Evolutionary conservation across 257 asterid genomes (phyloP).

Genomic region (Fraxinus americana): DNA sequence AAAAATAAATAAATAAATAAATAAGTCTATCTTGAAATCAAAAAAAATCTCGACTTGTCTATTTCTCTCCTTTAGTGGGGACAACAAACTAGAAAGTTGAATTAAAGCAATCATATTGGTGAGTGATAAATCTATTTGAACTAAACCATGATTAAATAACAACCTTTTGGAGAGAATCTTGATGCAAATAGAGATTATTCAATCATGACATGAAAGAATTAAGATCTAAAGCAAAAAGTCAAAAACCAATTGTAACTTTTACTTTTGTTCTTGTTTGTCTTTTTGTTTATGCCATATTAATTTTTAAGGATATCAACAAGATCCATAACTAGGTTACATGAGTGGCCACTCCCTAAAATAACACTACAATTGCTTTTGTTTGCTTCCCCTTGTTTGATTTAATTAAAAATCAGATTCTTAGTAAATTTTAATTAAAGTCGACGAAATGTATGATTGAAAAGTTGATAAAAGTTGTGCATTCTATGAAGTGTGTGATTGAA

Average conservation of each 20-base stretch:
- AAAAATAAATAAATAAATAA: background rate
- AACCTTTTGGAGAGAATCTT: constrained; percentile 33
- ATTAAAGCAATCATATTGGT: background rate
- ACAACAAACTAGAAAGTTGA: background rate
- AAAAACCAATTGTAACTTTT: constrained; percentile 22
- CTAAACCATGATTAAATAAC: constrained; percentile 27
- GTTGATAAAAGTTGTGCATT: too few species aligned
- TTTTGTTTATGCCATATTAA: background rate
- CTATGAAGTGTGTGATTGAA: too few species aligned
- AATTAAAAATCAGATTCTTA: too few species aligned
- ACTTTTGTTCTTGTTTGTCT: constrained; percentile 30
- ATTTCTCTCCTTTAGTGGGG: background rate
- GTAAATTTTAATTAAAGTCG: too few species aligned
- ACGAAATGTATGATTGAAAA: too few species aligned
- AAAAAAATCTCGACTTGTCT: background rate
- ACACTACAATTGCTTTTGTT: too few species aligned
- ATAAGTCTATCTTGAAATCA: background rate
- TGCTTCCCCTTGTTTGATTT: too few species aligned
- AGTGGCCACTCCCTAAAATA: background rate
- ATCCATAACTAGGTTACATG: background rate
- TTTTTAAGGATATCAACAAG: background rate
- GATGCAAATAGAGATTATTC: constrained; percentile 21
- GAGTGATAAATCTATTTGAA: background rate
- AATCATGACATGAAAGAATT: constrained; percentile 34
- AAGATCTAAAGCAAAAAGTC: constrained; percentile 38